Percentiles rank a stretch among this genome's conserved stretches.
These are phyloP conservation scores for Cercospora citrullina DNA, from an alignment of 2,329 filamentous ascomycete species.

Conservation along the genomic window DNA sequence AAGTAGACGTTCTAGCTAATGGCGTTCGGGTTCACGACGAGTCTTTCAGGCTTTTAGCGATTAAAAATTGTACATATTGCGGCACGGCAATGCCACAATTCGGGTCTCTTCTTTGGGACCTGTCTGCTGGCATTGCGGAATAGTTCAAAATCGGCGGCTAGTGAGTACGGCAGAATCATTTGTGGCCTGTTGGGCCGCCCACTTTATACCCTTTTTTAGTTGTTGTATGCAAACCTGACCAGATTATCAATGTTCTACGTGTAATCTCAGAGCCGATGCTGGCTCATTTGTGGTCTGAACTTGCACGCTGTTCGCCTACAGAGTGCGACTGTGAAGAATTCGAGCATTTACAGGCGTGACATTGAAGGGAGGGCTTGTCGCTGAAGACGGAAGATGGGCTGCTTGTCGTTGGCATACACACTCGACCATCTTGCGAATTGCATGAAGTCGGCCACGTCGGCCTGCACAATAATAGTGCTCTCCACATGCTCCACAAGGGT, in stretches of 20 bases:
- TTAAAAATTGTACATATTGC: not conserved
- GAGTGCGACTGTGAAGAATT: not conserved
- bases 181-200: not conserved
- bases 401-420: not conserved
- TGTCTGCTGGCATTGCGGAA: not conserved
- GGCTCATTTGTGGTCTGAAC: not conserved
- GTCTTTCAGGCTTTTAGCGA: not conserved
- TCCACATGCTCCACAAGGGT: not conserved
- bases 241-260: not conserved
- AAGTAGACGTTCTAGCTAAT: not conserved
- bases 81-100: not conserved
- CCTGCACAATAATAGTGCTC: not conserved
- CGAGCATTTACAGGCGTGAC: not conserved
- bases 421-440: not conserved
- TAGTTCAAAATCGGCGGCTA: not conserved
- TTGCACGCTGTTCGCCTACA: not conserved
- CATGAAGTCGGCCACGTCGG: not conserved
- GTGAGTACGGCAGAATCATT: not conserved
- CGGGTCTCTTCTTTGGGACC: not conserved
- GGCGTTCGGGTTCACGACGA: not conserved
- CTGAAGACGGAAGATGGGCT: not conserved
- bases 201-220: conserved; percentile 21
- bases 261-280: not conserved
- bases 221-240: conserved; percentile 10
- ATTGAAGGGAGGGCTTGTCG: not conserved